Evolutionary conservation across 106 monocot genomes (phyloP).

Genomic region (Hemerocallis citrina): DNA sequence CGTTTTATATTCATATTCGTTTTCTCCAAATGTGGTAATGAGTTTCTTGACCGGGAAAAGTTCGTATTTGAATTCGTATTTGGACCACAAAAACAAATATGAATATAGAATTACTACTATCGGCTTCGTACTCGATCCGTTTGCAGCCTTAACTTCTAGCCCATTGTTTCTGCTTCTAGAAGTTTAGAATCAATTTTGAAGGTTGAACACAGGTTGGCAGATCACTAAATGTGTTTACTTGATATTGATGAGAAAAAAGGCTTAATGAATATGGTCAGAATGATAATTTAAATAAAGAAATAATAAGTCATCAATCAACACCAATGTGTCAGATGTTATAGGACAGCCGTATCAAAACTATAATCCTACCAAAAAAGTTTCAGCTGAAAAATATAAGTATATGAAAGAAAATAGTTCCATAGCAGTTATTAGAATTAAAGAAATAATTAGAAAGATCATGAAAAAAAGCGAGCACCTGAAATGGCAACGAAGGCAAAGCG

Average conservation of each 20-base stretch:
- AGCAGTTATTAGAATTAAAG: not conserved
- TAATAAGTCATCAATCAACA: not conserved
- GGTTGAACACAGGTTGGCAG: too few relatives aligned
- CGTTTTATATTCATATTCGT: too few relatives aligned
- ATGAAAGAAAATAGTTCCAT: not conserved
- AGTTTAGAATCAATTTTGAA: not conserved
- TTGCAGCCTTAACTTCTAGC: not conserved
- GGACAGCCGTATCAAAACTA: too few relatives aligned
- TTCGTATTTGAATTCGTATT: too few relatives aligned
- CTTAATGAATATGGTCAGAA: not conserved
- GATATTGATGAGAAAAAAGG: not conserved
- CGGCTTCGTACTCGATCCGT: too few relatives aligned
- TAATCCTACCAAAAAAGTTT: not conserved
- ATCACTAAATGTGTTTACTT: too few relatives aligned
- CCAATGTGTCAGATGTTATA: not conserved
- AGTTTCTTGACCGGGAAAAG: too few relatives aligned
- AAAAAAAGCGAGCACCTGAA: slow-evolving; percentile 48
- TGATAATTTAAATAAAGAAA: not conserved
- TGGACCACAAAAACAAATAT: too few relatives aligned
- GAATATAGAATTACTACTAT: too few relatives aligned
- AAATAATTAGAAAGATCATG: not conserved
- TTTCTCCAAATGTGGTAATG: too few relatives aligned
- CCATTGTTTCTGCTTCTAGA: not conserved
- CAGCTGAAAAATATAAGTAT: not conserved
- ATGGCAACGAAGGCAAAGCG: slow-evolving; percentile 82